Evolutionary conservation across 2,329 filamentous ascomycete species (phyloP), one percentile per base, ranked within the genome.

Genomic region (Pseudocercospora cruenta): DNA sequence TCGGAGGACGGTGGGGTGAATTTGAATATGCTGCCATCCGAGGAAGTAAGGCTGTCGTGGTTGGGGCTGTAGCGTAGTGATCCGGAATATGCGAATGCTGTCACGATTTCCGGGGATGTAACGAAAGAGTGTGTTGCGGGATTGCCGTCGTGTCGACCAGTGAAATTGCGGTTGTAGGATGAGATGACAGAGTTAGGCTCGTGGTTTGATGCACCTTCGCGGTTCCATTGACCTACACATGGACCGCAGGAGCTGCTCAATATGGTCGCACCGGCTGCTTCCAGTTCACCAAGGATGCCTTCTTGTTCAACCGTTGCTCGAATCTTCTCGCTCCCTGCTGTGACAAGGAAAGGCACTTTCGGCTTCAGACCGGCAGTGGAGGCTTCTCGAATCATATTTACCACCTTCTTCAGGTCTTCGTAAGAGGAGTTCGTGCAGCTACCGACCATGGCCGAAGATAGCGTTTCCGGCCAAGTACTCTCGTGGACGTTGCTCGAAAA

Each of bases 141-240:
- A 86, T 97, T 98, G 72, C 92, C 93, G 74, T 97, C 94, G 81
- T 98, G 98, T 79, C 95, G 93, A 72, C 94, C 94, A 68, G 94
- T 98, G 85, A 99, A 98, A 89, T 99, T 98, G 83, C 95, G 93
- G 91, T 99, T 99, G 90, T 97, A 99, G 31, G 95, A 98, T 54
- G 94, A 97, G 79, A 99, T 86, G 80, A 99, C 98, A 7, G 93
- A 96, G 89, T 99, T 99, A 76, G 93, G 85, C 75, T 92, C 90
- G 73, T 94, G 94, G 88, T 98, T 97, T 87, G 94, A 91, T 64
- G 97, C 93, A 74, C 31, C 31, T 33, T 33, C 31, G 10, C 31
- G 31, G 12, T 33, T 33, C 31, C 31, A 33, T 33, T 33, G 31
- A 33, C 31, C 31, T 33, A 33, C 31, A 4, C 92, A 95, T 73